Evolutionary conservation across 176 grass and related monocot genomes (phyloP), one percentile per base, ranked within the genome.

Genomic region (Zea mays): DNA sequence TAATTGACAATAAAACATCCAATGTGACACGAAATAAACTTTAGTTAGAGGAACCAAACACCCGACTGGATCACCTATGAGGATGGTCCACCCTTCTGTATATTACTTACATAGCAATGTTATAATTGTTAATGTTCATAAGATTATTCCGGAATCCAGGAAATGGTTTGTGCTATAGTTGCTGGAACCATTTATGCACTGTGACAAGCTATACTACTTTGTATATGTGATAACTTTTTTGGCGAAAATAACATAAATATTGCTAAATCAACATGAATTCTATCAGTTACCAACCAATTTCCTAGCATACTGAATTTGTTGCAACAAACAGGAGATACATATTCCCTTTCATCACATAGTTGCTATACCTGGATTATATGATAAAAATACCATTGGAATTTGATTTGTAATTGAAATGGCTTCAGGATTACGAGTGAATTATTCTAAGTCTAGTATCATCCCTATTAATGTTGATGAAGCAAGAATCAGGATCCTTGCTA

Each of bases 251-350:
- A 10, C 34, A 41, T 8, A 70, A 59, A 48, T 49, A 61, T 60
- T 61, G 14, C 66, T 11, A 48, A 62, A 41, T 81, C 4, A 48
- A 21, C 56, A 71, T 3, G 10, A 40, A 34, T 38, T 65, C 15
- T 48, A 8, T 33, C 16, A 77, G 75, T 50, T 65, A 37, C 7
- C 3, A 8, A 15, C 12, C 40, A 67, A 33, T 38, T 14, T 62
- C 37, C 48, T 63, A 69, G 50, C 65, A 74, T 62, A 77, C 19
- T 62, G 45, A 74, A 83, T 11, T 27, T 83, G 8, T 8, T 27
- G 57, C n/a, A 59, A 27, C 20, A 1, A 59, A 33, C 57, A 1
- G 51, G 33, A 67, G 44, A 58, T 68, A 75, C 75, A 48, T 27
- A 27, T 27, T 27, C 27, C 27, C 27, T 64, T 65, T 20, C 7